Conservation (phyloP, 345 rosid genomes). For the Populus euphratica region DNA sequence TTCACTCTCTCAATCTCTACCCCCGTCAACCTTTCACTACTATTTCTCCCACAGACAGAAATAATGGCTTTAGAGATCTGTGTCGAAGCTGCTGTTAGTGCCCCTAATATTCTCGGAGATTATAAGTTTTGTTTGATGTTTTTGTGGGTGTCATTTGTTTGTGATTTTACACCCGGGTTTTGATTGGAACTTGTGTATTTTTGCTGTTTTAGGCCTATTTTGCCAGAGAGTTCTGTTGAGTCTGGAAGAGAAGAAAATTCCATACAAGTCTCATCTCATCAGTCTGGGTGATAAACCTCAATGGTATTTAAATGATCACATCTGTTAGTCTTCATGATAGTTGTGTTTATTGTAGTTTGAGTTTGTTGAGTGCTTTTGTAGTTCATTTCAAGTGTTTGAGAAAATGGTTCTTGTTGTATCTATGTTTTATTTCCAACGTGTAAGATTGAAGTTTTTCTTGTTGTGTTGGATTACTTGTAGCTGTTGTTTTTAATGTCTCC, state of each 20-base stretch:
- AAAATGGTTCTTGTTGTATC: neutral
- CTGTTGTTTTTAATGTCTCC: neutral
- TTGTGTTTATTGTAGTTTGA: neutral
- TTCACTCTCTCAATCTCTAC: neutral
- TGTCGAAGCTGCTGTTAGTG: constrained; percentile 80
- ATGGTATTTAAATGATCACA: constrained; percentile 42
- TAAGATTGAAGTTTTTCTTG: neutral
- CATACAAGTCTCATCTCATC: constrained; percentile 55
- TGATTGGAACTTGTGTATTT: neutral
- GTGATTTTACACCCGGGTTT: neutral
- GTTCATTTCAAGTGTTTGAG: neutral
- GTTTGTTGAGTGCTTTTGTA: neutral
- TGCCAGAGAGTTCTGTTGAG: constrained; percentile 62
- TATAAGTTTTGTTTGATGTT: constrained; percentile 37
- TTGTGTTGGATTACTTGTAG: neutral
- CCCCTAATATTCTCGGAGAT: constrained; percentile 68
- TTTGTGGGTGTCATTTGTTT: neutral
- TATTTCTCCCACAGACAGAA: neutral
- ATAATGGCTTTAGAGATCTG: constrained; percentile 72
- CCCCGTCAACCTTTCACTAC: neutral
- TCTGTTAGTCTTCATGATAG: neutral
- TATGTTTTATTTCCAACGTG: neutral
- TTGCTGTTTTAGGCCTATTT: constrained; percentile 57
- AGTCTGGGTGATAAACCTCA: constrained; percentile 65
- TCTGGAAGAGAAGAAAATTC: constrained; percentile 80